These are phyloP conservation scores for Crithidia bombi DNA, from an alignment of 208 protist species.

Conservation along the genomic window DNA sequence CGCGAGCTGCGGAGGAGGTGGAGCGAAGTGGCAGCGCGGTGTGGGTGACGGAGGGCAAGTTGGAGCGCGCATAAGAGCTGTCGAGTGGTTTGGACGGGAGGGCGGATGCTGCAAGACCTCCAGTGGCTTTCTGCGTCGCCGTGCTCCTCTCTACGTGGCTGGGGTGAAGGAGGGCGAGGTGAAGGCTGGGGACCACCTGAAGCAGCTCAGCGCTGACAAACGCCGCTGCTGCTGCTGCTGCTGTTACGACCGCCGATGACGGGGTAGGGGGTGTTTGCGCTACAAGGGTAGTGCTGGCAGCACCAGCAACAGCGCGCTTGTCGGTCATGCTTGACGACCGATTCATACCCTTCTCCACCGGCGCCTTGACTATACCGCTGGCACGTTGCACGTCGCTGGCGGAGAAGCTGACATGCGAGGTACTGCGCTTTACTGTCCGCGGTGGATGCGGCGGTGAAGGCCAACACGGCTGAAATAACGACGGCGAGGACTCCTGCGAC, in stretches of 20 bases:
- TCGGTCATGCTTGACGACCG: too few relatives aligned
- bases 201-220: neutral
- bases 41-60: slow-evolving; percentile 9
- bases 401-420: slow-evolving; percentile 29
- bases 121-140: neutral
- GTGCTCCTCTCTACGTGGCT: neutral
- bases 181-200: neutral
- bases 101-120: too few relatives aligned
- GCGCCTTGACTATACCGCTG: slow-evolving; percentile 1
- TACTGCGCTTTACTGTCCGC: neutral
- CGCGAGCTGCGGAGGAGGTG: neutral
- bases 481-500: neutral
- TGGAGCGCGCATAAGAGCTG: neutral
- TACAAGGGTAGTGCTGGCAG: too few relatives aligned
- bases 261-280: too few relatives aligned
- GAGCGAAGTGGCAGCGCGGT: slow-evolving; percentile 6
- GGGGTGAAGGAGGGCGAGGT: neutral
- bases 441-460: neutral
- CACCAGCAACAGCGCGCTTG: too few relatives aligned
- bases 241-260: too few relatives aligned
- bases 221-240: neutral
- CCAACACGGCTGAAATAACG: neutral
- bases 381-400: slow-evolving; percentile 11
- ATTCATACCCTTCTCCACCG: too few relatives aligned
- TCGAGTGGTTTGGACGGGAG: too few relatives aligned